Evolutionary conservation across 345 rosid genomes (phyloP), one percentile per base, ranked within the genome.

Genomic region (Heritiera fomes): DNA sequence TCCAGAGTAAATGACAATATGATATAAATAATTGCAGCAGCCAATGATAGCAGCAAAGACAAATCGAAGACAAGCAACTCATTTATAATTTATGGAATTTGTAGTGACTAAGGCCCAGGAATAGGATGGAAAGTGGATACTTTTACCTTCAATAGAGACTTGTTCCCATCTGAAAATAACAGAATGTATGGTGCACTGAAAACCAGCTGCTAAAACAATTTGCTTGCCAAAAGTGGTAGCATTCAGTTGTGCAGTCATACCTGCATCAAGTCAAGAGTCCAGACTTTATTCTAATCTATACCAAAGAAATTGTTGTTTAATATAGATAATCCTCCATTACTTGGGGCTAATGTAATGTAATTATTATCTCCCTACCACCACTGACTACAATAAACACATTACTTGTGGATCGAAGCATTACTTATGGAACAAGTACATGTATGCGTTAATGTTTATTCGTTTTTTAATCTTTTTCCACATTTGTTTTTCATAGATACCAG

Each of bases 11-110:
- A 59, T 59, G 63, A 23, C 63, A 59, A 59, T 59, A 59, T 59
- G 63, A 23, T 23, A 52, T 32, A 7, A 72, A 72, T 72, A 72
- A 72, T 72, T 72, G 75, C 63, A 72, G 75, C 28, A 52, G 30
- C 62, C 75, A 71, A 71, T 71, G 75, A 71, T 71, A 52, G 15
- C 75, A 32, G 62, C 75, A 53, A 53, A 72, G 75, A 72, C 75
- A 53, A 72, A 53, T 32, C 34, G 15, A 32, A 53, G 62, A 53
- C 40, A 6, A 34, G 32, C 75, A 34, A 59, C 30, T 72, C 47
- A 15, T 15, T 50, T 50, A 14, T 46, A 47, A 46, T 46, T 52
- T 71, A 17, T 32, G 46, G 23, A 71, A 32, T 71, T 11, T 30
- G 66, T 52, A 32, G 17, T 71, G 46, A 52, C 17, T 71, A 32